Evolutionary conservation across 164 flowering plant species (phyloP), one percentile per base, ranked within the genome.

Genomic region (Protea cynaroides): DNA sequence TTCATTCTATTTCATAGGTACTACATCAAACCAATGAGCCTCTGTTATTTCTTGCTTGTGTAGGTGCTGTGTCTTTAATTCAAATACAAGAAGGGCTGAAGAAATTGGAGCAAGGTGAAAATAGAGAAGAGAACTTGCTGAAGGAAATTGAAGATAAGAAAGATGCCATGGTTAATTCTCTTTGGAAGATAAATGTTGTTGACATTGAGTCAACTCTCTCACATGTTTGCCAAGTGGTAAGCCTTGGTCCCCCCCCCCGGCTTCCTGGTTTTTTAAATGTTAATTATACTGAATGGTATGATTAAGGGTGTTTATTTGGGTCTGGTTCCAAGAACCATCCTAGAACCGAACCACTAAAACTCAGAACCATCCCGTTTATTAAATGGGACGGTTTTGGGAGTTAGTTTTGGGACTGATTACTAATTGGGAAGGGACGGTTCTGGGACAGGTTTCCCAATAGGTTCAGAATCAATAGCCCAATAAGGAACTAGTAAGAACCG

Each of bases 121-220:
- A 75, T 68, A 80, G 49, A 55, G 90, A 92, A 65, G 90, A 87
- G 75, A 74, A 56, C 68, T 18, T 86, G 53, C 22, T 76, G 57
- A 88, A 86, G 76, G 77, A 74, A 51, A 58, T 87, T 25, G 91
- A 85, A 75, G 92, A 77, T 1, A 89, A 85, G 69, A 87, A 84
- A 72, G 90, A 86, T 52, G 85, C 76, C 25, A 74, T 92, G 87
- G 69, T 89, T 64, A 78, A 83, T 68, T 89, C 95, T 56, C 88
- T 92, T 65, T 92, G 98, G 98, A 87, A 84, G 76, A 79, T 92
- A 63, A 92, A 92, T 76, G 98, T 92, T 23, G 87, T 83, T 34
- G 98, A 92, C 72, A 92, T 92, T 25, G 98, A 92, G 74, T 67
- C 80, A 44, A 92, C 96, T 25, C 76, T 92, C 19, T 81, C 92